These are phyloP conservation scores for Fusarium tupiense DNA, from an alignment of 2,329 filamentous ascomycete genomes.

Conservation along the genomic window DNA sequence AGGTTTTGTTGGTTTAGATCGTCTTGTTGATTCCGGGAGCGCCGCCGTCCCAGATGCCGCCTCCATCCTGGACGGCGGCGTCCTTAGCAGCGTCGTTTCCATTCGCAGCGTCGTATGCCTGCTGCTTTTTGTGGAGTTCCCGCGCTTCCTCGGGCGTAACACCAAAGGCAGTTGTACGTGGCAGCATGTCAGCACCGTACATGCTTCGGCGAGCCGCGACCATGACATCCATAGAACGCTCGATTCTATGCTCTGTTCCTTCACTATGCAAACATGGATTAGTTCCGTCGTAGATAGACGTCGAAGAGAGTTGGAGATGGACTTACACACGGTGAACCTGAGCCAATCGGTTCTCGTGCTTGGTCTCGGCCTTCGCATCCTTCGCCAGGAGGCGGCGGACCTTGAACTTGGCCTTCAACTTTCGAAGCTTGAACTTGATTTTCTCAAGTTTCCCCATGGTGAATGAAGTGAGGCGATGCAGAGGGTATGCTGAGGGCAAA, in stretches of 20 bases:
- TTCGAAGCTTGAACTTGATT: background rate
- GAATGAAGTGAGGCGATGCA: accelerated
- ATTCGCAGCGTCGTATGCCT: accelerated
- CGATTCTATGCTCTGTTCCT: accelerated
- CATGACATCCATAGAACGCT: accelerated
- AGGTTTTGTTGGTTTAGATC: no score
- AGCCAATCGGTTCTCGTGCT: accelerated
- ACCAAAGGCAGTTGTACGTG: accelerated
- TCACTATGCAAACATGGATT: background rate
- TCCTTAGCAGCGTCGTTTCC: background rate
- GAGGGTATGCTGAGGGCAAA: background rate
- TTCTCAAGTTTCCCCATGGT: accelerated
- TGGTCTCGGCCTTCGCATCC: background rate
- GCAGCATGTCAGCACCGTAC: accelerated
- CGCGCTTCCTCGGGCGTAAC: accelerated
- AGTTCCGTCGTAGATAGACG: background rate
- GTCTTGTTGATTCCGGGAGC: background rate
- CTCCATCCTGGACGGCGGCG: background rate
- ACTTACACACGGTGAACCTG: conserved; percentile 7
- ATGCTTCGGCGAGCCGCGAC: accelerated
- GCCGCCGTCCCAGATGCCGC: background rate
- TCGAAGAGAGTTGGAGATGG: background rate
- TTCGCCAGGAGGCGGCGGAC: accelerated
- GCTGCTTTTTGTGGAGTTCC: accelerated
- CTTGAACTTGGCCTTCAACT: accelerated